Evolutionary conservation across 257 asterid genomes (phyloP), one percentile per base, ranked within the genome.

Genomic region (Henckelia pumila): DNA sequence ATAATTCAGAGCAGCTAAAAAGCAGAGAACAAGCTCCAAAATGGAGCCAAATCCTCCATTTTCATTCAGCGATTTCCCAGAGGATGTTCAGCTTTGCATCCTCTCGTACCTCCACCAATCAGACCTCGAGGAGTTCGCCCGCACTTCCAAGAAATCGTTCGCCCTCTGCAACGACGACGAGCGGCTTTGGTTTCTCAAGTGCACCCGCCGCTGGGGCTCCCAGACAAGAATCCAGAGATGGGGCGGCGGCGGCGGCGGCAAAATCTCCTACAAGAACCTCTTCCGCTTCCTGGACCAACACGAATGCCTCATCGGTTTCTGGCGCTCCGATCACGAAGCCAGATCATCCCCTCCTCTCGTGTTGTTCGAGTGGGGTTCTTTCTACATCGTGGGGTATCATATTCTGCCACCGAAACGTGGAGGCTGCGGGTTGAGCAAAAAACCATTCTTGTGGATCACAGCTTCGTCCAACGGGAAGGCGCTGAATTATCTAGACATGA

Each of bases 131-230:
- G 66, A 83, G 56, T 87, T 92, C 79, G 87, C 92, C 61, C 83
- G 86, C 84, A 87, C 98, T 29, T 87, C 96, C 62, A 89, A 82
- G 69, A 78, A 88, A 14, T 86, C 77, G 79, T 75, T 67, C 22
- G 77, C 92, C 9, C 76, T 92, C 70, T 89, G 79, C 86, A 92
- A 90, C 72, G 70, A 79, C 72, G 96, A 92, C 72, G n/a, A n/a
- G n/a, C n/a, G n/a, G n/a, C n/a, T n/a, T n/a, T n/a, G n/a, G n/a
- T n/a, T n/a, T n/a, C n/a, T 92, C 61, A 70, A 89, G 82, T 92
- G 98, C 79, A 81, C 89, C 64, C 95, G 98, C 68, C 80, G 89
- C 17, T 92, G 95, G 95, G 98, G 96, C 5, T 87, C 95, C 74
- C 71, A 80, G 60, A 92, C 96, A 82, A 83, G 56, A 52, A 79